Percentiles rank a stretch among this genome's conserved stretches.
These are phyloP conservation scores for Yarrowia divulgata DNA, from an alignment of 805 yeast species.

Conservation along the genomic window DNA sequence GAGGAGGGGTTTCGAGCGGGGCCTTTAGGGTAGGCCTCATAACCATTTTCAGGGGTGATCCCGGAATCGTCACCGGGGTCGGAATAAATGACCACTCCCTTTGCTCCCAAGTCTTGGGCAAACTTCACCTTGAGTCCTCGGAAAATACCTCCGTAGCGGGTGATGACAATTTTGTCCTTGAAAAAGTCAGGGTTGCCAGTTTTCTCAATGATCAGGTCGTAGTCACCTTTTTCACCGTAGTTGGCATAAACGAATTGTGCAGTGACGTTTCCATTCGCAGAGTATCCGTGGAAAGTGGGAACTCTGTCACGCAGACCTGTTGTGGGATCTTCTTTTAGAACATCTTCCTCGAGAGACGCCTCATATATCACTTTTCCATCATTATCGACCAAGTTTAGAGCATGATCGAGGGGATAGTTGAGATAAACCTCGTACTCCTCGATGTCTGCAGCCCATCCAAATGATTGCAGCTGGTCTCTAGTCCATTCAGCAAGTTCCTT, in stretches of 20 bases:
- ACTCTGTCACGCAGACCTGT: conserved; percentile 56
- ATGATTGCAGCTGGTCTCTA: conserved; percentile 61
- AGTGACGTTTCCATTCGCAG: conserved; percentile 77
- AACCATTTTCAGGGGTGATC: conserved; percentile 63
- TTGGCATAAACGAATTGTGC: conserved; percentile 71
- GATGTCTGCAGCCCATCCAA: conserved; percentile 61
- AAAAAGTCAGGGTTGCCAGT: conserved; percentile 55
- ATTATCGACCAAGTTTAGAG: conserved; percentile 55
- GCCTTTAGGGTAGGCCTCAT: conserved; percentile 72
- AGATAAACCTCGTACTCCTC: conserved; percentile 69
- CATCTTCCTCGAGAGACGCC: conserved; percentile 64
- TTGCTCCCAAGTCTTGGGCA: conserved; percentile 75
- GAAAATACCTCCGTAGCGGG: conserved; percentile 69
- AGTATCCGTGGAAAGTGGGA: conserved; percentile 79
- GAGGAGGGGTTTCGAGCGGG: conserved; percentile 79
- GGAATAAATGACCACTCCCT: conserved; percentile 69
- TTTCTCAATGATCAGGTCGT: conserved; percentile 54
- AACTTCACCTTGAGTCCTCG: conserved; percentile 79
- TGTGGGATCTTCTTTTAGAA: conserved; percentile 60
- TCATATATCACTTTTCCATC: conserved; percentile 53
- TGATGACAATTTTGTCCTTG: conserved; percentile 67
- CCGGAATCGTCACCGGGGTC: conserved; percentile 69
- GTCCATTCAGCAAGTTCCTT: conserved; percentile 61
- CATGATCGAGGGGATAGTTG: conserved; percentile 66
- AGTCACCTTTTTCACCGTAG: conserved; percentile 71